These are phyloP conservation scores for Paramyrothecium roridum DNA, from an alignment of 2,329 filamentous ascomycete species.

Conservation along the genomic window DNA sequence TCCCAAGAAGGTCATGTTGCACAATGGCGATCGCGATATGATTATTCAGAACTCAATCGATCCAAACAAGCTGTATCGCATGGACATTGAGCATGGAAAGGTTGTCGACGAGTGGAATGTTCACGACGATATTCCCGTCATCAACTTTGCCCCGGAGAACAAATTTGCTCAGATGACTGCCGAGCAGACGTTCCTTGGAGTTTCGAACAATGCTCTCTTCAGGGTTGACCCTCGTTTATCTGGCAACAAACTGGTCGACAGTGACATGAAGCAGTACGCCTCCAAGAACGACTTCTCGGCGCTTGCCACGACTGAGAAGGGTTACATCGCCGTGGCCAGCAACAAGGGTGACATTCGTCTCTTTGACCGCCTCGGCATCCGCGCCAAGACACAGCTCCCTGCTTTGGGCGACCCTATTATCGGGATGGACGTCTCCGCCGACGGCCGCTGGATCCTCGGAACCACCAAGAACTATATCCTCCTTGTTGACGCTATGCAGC, in stretches of 20 bases:
- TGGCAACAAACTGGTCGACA: slow-evolving; percentile 89
- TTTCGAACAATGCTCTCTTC: slow-evolving; percentile 90
- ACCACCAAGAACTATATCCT: slow-evolving; percentile 94
- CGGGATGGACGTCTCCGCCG: slow-evolving; percentile 90
- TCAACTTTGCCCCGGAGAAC: slow-evolving; percentile 90
- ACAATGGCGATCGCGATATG: slow-evolving; percentile 85
- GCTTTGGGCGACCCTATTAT: slow-evolving; percentile 93
- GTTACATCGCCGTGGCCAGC: slow-evolving; percentile 93
- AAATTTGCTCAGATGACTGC: slow-evolving; percentile 98
- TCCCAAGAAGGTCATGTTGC: slow-evolving; percentile 95
- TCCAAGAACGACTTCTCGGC: slow-evolving; percentile 98
- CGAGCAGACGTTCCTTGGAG: slow-evolving; percentile 91
- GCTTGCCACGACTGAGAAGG: slow-evolving; percentile 90
- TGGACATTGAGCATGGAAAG: slow-evolving; percentile 98
- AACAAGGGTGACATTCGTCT: slow-evolving; percentile 97
- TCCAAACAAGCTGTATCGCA: slow-evolving; percentile 88
- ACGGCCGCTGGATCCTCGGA: slow-evolving; percentile 92
- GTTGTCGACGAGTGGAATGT: slow-evolving; percentile 99
- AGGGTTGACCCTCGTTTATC: slow-evolving; percentile 87
- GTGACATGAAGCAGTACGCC: slow-evolving; percentile 89
- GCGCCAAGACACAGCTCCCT: slow-evolving; percentile 95
- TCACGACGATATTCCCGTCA: slow-evolving; percentile 91
- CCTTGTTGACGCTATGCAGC: slow-evolving; percentile 87
- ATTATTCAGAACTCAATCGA: slow-evolving; percentile 81
- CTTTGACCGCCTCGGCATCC: slow-evolving; percentile 94